Evolutionary conservation across 352 stramenopile genomes (phyloP), one percentile per base, ranked within the genome.

Genomic region (Phytopythium chamaehyphon): DNA sequence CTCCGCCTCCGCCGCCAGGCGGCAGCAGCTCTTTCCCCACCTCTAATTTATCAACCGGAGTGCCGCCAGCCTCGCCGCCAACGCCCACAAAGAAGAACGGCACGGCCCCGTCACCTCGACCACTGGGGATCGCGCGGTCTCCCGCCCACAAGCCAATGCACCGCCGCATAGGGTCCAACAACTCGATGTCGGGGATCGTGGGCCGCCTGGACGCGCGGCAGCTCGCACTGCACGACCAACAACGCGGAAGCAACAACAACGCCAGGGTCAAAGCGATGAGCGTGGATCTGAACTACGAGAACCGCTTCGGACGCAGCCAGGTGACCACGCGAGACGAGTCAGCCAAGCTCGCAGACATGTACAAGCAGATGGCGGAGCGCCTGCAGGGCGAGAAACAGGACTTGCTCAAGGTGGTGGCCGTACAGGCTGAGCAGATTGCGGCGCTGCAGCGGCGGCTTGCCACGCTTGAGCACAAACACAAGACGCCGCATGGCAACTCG

Each of bases 361-460:
- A 90, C 72, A 90, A 90, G 55, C 73, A 87, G 53, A 93, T 90
- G 80, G 70, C 76, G 14, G 59, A 83, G 38, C 73, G 83, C 12
- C 49, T 93, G n/a, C 69, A 93, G 42, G 62, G 59, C 9, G 83
- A 93, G 51, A 93, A 93, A 55, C 72, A 73, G 49, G 78, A 88
- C 39, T 53, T 93, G 47, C 62, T 93, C 6, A 73, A 86, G 56
- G 68, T 90, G 6, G 66, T 93, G 5, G 55, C 79, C 0, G 72
- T 66, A 24, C 82, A 93, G 38, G 66, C 82, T 1, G 71, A 88
- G 43, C 77, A 90, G 47, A 89, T 93, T 44, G 73, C 81, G 47
- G 64, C 77, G 52, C 77, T 92, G 76, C 81, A 88, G 46, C 75
- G 81, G 55, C 84, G 88, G 47, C 88, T 90, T 47, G 58, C 78